Base-by-base conservation (phyloP, 169 alveolate genomes). In the Besnoitia besnoiti region DNA sequence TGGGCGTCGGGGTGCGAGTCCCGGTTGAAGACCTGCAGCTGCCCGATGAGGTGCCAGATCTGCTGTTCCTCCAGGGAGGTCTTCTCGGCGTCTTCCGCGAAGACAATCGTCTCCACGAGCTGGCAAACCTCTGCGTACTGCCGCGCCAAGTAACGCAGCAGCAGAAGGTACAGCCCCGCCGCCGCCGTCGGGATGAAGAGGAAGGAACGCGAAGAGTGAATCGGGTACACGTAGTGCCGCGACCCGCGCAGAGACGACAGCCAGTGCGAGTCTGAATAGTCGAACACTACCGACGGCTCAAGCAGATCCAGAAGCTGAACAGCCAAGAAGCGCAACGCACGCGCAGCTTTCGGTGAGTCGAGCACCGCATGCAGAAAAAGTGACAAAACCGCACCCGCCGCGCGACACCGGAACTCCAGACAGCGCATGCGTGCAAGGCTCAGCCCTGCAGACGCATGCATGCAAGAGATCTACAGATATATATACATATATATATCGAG, bases 1-100 rank as follows among this genome's bases (percentile, higher is more conserved):
- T 93, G 96, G 2, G 96, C 96, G 89, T 95, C 96, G n/a, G 96
- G 96, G 61, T 95, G 96, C 39, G 89, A 92, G 75, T 95, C 96
- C 47, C 91, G 85, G 85, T 47, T 27, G 44, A 82, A 42, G 40
- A 85, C 92, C 67, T 50, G 46, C 47, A 91, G 49, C 30, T 30
- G 30, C 75, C 82, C 84, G 51, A 95, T 85, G 42, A 44, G 92
- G 35, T 75, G 85, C 96, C 96, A 95, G 5, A 95, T 85, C 82
- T 95, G 96, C 39, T 37, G 85, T 59, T 93, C 95, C 76, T 95
- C 96, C 24, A 85, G 77, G 27, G 85, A 80, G 77, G 85, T 49
- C 37, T 67, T 59, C 21, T 73, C 47, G 61, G 61, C 82, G 46
- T 91, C 87, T 27, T 19, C 87, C n/a, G 87, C 44, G 40, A 92